phyloP scores from a whole-genome alignment of 1,284 basidiomycete genomes.

The Amylostereum chailletii region DNA sequence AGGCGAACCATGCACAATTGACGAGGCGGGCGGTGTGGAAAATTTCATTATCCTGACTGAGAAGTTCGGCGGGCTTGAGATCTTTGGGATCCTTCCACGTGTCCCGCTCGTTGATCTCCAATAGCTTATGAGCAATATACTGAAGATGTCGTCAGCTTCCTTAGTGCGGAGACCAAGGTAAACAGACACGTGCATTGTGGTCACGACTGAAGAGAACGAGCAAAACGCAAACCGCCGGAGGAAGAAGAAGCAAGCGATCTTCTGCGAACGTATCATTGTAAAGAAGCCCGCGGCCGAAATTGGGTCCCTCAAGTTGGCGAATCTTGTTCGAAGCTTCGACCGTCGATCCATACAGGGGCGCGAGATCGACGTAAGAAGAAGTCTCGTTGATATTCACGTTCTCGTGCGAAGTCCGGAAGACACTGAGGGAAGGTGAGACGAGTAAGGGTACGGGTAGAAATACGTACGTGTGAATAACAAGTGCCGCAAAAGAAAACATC shows the following conservation, averaged over 20 bases:
- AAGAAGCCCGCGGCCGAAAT: conserved; percentile 50
- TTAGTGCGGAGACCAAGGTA: neutral
- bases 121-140: conserved; percentile 73
- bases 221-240: conserved; percentile 66
- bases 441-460: neutral
- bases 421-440: conserved; percentile 26
- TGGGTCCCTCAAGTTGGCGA: conserved; percentile 35
- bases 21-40: conserved; percentile 74
- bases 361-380: conserved; percentile 81
- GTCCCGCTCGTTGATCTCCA: conserved; percentile 72
- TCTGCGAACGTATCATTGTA: conserved; percentile 71
- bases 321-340: conserved; percentile 55
- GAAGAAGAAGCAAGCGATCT: conserved; percentile 71
- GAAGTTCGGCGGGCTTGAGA: conserved; percentile 29
- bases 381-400: conserved; percentile 74
- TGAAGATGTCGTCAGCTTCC: conserved; percentile 17
- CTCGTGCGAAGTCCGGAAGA: conserved; percentile 65
- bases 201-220: conserved; percentile 77
- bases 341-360: conserved; percentile 70
- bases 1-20: conserved; percentile 73
- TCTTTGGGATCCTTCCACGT: conserved; percentile 44
- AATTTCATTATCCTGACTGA: conserved; percentile 69
- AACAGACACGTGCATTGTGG: conserved; percentile 61
- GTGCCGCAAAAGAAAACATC: conserved; percentile 77
- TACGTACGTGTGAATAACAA: conserved; percentile 67